phyloP scores from a whole-genome alignment of 106 monocot species.

The Platanthera guangdongensis region DNA sequence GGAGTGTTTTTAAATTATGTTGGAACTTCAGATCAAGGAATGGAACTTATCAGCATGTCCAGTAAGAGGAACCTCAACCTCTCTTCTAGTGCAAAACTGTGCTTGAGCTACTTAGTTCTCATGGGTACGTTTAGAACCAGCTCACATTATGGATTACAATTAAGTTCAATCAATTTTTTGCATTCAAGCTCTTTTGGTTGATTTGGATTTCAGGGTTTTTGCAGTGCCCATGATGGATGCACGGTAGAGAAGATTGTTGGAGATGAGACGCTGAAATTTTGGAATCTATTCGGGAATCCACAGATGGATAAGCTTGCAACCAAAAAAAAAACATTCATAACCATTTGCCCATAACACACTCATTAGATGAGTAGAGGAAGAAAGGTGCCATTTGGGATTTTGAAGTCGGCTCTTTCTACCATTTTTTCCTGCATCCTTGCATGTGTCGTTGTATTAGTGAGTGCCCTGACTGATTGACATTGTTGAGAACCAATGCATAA shows the following conservation, averaged over 20 bases:
- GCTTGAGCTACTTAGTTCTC: slow-evolving; percentile 19
- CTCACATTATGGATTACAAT: slow-evolving; percentile 16
- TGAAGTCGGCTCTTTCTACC: too few relatives aligned
- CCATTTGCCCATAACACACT: slow-evolving; percentile 32
- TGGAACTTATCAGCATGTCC: too few relatives aligned
- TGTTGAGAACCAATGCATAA: too few relatives aligned
- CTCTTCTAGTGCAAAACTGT: slow-evolving; percentile 15
- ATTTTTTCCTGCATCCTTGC: too few relatives aligned
- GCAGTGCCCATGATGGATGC: slow-evolving; percentile 47
- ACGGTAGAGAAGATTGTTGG: neutral
- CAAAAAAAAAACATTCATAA: slow-evolving; percentile 6
- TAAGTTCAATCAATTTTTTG: neutral
- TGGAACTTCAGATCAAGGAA: too few relatives aligned
- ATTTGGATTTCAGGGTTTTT: neutral
- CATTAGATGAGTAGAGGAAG: slow-evolving; percentile 27
- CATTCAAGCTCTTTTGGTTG: neutral
- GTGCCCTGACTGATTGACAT: too few relatives aligned
- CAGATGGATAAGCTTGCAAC: slow-evolving; percentile 24
- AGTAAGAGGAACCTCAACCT: too few relatives aligned
- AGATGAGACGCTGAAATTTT: slow-evolving; percentile 5
- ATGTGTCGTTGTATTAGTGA: too few relatives aligned
- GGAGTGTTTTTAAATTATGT: too few relatives aligned
- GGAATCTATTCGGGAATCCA: slow-evolving; percentile 11
- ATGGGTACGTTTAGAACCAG: slow-evolving; percentile 19
- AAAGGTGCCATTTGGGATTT: too few relatives aligned